These are phyloP conservation scores for Phytophthora pisi DNA, from an alignment of 352 stramenopile species.

Conservation along the genomic window DNA sequence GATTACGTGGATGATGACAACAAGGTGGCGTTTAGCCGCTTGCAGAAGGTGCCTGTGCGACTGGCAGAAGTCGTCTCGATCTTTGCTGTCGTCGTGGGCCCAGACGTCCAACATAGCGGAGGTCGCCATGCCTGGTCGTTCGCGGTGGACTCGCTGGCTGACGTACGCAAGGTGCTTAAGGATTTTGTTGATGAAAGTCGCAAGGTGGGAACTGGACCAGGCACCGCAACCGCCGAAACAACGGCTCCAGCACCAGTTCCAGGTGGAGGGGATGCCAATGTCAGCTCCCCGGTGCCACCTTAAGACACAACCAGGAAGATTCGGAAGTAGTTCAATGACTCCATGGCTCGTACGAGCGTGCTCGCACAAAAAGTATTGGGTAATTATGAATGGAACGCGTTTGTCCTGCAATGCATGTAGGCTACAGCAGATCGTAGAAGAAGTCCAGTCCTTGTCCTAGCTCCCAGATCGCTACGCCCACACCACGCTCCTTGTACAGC, in stretches of 20 bases:
- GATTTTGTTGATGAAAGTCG: slow-evolving; percentile 71
- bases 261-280: background rate
- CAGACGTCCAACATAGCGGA: slow-evolving; percentile 72
- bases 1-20: slow-evolving; percentile 72
- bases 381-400: slow-evolving; percentile 14
- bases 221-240: slow-evolving; percentile 1
- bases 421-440: slow-evolving; percentile 76
- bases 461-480: slow-evolving; percentile 77
- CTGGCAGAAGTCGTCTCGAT: slow-evolving; percentile 71
- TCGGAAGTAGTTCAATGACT: slow-evolving; percentile 5
- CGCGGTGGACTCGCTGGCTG: slow-evolving; percentile 67
- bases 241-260: slow-evolving; percentile 2
- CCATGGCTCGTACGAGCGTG: slow-evolving; percentile 7
- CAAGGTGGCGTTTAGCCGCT: slow-evolving; percentile 76
- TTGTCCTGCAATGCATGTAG: background rate
- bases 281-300: slow-evolving; percentile 3
- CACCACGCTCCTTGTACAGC: slow-evolving; percentile 52
- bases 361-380: slow-evolving; percentile 7
- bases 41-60: slow-evolving; percentile 77
- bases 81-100: slow-evolving; percentile 70
- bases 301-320: background rate
- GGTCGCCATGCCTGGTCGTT: slow-evolving; percentile 60
- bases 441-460: slow-evolving; percentile 85
- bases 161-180: slow-evolving; percentile 75
- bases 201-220: slow-evolving; percentile 19